Evolutionary conservation across 2,329 filamentous ascomycete species (phyloP), one percentile per base, ranked within the genome.

Genomic region (Sclerotinia nivalis): DNA sequence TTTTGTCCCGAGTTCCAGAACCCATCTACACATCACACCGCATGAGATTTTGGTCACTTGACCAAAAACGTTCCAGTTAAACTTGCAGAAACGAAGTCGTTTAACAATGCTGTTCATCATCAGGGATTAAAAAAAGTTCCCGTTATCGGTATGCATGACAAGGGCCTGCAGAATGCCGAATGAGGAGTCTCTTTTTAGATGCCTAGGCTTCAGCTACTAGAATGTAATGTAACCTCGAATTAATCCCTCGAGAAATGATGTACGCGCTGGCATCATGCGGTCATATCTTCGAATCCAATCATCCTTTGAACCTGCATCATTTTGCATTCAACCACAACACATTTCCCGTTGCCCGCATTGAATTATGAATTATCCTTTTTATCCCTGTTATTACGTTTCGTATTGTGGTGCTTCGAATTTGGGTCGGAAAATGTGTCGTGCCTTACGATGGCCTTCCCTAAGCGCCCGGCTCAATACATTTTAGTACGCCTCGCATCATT

Each of bases 31-130:
- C 60, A 66, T 70, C 45, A 70, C 69, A 70, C 68, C 69, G 69
- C 69, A 70, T 70, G 55, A 54, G 61, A n/a, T 68, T 70, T 64
- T 43, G 55, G 69, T 70, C 69, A 89, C 86, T 88, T 88, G 87
- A 89, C 84, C 73, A 73, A 49, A 54, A 69, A 54, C 52, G 68
- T 75, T 73, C 77, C 75, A 79, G 73, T 78, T 34, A 76, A 76
- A 67, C 59, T 72, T 76, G 70, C 73, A 76, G 73, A 69, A 76
- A 70, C 69, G 56, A 71, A 72, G 69, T 70, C 69, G 74, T 72
- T 74, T 71, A 71, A 70, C 70, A 60, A 64, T 50, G 71, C 71
- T 70, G 54, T 28, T 67, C 37, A 43, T 9, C 37, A 43, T 69
- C 73, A 73, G 70, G 71, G 43, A 56, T 60, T 25, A 31, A 13